Base-by-base conservation (phyloP, 176 grass and related monocot species). In the Aegilops bicornis region DNA sequence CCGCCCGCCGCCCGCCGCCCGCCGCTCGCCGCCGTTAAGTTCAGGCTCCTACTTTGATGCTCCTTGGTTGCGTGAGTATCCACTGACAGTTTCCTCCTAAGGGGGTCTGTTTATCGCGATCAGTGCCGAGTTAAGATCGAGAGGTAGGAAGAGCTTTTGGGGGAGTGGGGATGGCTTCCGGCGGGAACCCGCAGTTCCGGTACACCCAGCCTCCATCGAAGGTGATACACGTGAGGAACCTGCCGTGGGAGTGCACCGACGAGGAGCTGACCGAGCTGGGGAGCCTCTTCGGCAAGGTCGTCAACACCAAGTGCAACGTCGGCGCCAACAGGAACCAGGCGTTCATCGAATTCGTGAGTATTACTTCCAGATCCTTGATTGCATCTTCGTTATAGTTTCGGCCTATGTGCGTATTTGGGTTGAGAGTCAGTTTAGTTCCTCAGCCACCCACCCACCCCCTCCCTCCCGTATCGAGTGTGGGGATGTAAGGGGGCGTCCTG, bases 251-350 rank as follows among this genome's bases (percentile, higher is more conserved):
- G 69, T 98, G 93, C 90, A 94, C 91, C 1, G 79, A 89, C 29
- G 96, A 98, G 88, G 93, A 98, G 87, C 81, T 98, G 79, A 78
- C 93, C 81, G 96, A 98, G 80, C 85, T 98, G 84, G 93, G 96
- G 58, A 93, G 88, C 64, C 96, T 93, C 10, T 98, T 98, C 75
- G 93, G 96, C 86, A 95, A 87, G 89, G 90, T 95, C 78, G 85
- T 98, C 83, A 95, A 98, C 69, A 98, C 96, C 78, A 98, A 98
- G 67, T 91, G 93, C 88, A 95, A 95, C 90, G 96, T 98, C 64
- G 96, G 96, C 13, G 94, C 96, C 67, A 98, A 98, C 42, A 82
- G 74, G 63, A 98, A 98, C 84, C 96, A 98, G 73, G 96, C 93
- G 22, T 98, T 98, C 72, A 92, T 98, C 66, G 93, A 95, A 83